phyloP scores from a whole-genome alignment of 345 rosid genomes.

The Kernera saxatilis region DNA sequence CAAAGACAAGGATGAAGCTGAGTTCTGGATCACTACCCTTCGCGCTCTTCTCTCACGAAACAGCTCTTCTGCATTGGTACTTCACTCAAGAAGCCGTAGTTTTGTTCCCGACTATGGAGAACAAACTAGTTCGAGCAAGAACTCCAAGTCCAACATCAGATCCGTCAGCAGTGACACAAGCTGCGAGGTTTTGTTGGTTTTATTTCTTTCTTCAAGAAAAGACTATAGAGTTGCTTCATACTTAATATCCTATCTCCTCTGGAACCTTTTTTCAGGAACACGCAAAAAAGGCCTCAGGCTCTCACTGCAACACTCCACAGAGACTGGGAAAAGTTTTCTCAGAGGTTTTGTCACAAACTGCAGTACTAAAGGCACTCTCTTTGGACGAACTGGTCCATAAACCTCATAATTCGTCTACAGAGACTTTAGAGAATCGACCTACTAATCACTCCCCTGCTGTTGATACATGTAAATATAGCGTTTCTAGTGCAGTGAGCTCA shows the following conservation, averaged over 20 bases:
- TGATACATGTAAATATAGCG: conserved; percentile 43
- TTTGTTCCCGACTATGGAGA: conserved; percentile 17
- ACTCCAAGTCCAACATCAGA: conserved; percentile 22
- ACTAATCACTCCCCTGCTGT: conserved; percentile 25
- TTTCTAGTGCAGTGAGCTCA: conserved; percentile 49
- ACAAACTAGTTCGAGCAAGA: conserved; percentile 14
- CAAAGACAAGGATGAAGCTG: conserved; percentile 40
- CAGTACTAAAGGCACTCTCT: conserved; percentile 39
- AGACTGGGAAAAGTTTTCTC: conserved; percentile 54
- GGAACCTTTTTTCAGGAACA: conserved; percentile 39
- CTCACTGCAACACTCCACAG: conserved; percentile 30
- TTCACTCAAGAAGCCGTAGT: conserved; percentile 33
- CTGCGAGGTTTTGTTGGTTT: conserved; percentile 32
- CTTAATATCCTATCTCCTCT: conserved; percentile 3
- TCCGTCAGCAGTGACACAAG: conserved; percentile 37
- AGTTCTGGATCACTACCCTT: conserved; percentile 38
- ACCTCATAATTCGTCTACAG: conserved; percentile 31
- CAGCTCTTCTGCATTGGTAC: conserved; percentile 20
- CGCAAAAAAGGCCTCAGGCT: conserved; percentile 18
- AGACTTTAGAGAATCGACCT: conserved; percentile 27
- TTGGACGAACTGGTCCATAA: conserved; percentile 36
- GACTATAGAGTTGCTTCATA: not conserved
- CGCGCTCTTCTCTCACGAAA: conserved; percentile 30
- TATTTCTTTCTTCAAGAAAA: not conserved
- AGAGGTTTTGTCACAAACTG: conserved; percentile 48